Base-by-base conservation (phyloP, 108 stramenopile species). In the Discostella pseudostelligera region DNA sequence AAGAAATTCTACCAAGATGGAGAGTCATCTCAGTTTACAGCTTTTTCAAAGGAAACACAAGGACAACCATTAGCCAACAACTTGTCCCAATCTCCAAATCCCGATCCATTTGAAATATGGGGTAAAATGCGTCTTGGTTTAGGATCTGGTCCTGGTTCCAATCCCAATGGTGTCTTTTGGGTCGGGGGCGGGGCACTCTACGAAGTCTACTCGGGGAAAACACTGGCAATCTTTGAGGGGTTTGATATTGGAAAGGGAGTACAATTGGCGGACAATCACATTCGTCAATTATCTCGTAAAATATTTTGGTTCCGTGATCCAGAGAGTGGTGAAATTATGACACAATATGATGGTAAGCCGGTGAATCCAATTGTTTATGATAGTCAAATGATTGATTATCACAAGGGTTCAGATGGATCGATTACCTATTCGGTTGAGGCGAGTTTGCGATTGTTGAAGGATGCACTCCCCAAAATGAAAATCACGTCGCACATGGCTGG, bases 261-360 rank as follows among this genome's bases (percentile, higher is more conserved):
- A 22, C 39, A 43, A 9, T 0, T 74, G 45, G 28, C 44, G 10
- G 66, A 61, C 8, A 42, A 56, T 43, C 58, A 53, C 28, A 46
- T 67, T 4, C 57, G 72, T 0, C 72, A 74, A 36, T 26, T 74
- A 11, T 59, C 46, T 25, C 1, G 72, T 2, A 74, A 74, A 51
- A 74, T 74, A 54, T 74, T 74, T 54, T 74, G 72, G 72, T 74
- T 63, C 24, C 72, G 72, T 8, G 42, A 74, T 50, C 66, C 72
- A 6, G 24, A n/a, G 0, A 74, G 29, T 2, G 44, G 44, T 24
- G 72, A 67, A 14, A n/a, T 74, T 0, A 59, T 74, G 48, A 74
- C 56, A 21, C 65, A 74, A 42, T 74, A 55, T 36, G 44, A 61
- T 0, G 66, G 72, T 1, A 59, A 40, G 35, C 48, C 65, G 9